These are phyloP conservation scores for Mycena indigotica DNA, from an alignment of 768 basidiomycete species.

Conservation along the genomic window DNA sequence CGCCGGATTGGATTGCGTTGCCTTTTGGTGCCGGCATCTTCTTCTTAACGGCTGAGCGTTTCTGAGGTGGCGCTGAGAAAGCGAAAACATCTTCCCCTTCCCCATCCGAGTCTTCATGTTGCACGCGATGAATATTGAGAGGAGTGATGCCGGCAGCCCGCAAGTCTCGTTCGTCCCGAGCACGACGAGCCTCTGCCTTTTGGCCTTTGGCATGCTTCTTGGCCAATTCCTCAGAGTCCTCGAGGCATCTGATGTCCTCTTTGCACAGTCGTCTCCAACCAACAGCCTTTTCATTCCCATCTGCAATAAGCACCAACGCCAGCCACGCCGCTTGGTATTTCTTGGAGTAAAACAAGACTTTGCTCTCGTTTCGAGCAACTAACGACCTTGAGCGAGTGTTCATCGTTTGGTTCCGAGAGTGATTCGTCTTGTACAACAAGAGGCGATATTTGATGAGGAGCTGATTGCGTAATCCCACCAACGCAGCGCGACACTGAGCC, in stretches of 20 bases:
- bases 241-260: conserved; percentile 5
- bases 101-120: too few relatives aligned
- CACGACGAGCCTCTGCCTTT: neutral
- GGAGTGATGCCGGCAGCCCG: neutral
- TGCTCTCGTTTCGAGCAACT: conserved; percentile 1
- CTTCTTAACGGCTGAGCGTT: too few relatives aligned
- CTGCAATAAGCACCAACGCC: neutral
- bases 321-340: conserved; percentile 1
- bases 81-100: too few relatives aligned
- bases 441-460: conserved; percentile 23
- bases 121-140: too few relatives aligned
- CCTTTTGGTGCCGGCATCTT: too few relatives aligned
- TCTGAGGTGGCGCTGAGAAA: too few relatives aligned
- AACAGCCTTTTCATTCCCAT: neutral
- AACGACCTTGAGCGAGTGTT: conserved; percentile 13
- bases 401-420: conserved; percentile 26
- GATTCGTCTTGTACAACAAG: conserved; percentile 25
- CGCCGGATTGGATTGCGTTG: too few relatives aligned
- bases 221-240: conserved; percentile 1
- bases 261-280: neutral
- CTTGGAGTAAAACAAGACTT: neutral
- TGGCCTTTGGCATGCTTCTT: neutral
- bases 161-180: neutral
- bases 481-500: conserved; percentile 1
- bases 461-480: conserved; percentile 21